Base-by-base conservation (phyloP, 129 eudicot genomes). In the Calendula officinalis region DNA sequence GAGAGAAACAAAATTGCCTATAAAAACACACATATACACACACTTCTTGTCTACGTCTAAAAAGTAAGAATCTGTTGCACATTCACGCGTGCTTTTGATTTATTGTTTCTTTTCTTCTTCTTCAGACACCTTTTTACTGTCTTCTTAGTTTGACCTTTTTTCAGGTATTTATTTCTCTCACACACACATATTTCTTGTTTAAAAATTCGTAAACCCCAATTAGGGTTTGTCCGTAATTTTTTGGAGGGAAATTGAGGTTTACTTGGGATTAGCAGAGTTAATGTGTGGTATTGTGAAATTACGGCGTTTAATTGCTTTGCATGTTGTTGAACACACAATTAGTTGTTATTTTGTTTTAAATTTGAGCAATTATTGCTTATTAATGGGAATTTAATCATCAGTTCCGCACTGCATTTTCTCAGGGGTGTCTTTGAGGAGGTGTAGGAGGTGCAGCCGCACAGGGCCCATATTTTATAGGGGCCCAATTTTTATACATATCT, bases 111-210 rank as follows among this genome's bases (percentile, higher is more conserved):
- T 22, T 22, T 22, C 2, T 22, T 22, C 30, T 22, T 22, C 2
- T 22, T 22, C 30, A 22, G 30, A 22, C 30, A 22, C 1, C 30
- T 22, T 22, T 22, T 22, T 22, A 22, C 30, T 22, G 1, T 22
- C 30, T 22, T 22, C 30, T 22, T 22, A 60, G 61, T 80, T 80
- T 77, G 82, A 72, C 78, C 70, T 56, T 66, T 62, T 80, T 60
- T 34, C 76, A 68, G 82, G 81, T 72, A 76, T 32, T 4, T 60
- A 15, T 13, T 22, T 55, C 32, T 65, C 49, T 68, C 64, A 32
- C 59, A 62, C 77, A 54, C 65, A 75, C 65, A 35, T 0, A 60
- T 61, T 38, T 12, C 37, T 62, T 38, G 14, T 51, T 54, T 52
- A 38, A 48, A 37, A 56, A 12, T 3, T 66, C 32, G 60, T 74